Evolutionary conservation across 257 asterid species (phyloP).

Genomic region (Primulina tabacum): DNA sequence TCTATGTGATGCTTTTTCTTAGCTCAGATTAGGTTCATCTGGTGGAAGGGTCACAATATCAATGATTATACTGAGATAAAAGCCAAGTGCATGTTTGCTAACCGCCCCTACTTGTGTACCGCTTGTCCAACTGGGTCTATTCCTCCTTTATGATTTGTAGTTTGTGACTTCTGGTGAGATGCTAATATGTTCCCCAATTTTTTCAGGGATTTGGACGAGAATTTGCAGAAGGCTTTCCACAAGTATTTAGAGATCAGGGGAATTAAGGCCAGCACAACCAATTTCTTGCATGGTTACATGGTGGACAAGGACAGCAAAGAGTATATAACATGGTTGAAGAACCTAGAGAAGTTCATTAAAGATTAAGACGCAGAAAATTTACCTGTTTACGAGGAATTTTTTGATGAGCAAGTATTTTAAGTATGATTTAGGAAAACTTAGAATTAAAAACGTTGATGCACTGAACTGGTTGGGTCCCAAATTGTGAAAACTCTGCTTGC

Average conservation of each 20-base stretch:
- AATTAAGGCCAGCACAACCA: constrained; percentile 69
- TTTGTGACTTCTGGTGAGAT: not conserved
- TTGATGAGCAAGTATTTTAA: not conserved
- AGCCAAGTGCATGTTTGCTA: no score
- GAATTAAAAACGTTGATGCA: not conserved
- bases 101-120: not conserved
- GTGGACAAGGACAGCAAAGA: constrained; percentile 70
- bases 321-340: constrained; percentile 69
- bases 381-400: not conserved
- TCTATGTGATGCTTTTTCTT: not conserved
- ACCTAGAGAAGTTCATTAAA: constrained; percentile 62
- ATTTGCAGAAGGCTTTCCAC: constrained; percentile 89
- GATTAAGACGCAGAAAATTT: constrained; percentile 29
- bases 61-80: no score
- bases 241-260: constrained; percentile 90
- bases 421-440: not conserved
- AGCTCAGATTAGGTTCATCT: not conserved
- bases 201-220: constrained; percentile 84
- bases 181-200: not conserved
- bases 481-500: not conserved
- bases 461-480: not conserved
- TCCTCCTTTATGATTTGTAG: no score
- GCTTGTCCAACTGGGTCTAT: not conserved
- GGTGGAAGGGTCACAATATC: not conserved
- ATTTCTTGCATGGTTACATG: constrained; percentile 84